Percentiles rank a stretch among this genome's conserved stretches.
phyloP scores from a whole-genome alignment of 768 basidiomycete species.

The Xerocomus spinulosus region DNA sequence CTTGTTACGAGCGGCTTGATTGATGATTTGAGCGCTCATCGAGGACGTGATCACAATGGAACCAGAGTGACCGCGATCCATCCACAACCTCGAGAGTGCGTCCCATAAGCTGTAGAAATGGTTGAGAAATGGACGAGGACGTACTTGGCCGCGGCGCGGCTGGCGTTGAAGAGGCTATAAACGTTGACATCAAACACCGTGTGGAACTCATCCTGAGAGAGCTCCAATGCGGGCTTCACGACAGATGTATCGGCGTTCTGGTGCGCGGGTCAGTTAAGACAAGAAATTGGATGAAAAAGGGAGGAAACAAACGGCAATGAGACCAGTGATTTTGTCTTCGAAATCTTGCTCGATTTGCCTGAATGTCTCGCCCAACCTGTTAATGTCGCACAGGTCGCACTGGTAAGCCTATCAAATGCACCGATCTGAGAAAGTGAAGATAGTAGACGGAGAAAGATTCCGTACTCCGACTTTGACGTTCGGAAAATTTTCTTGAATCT shows the following conservation, averaged over 20 bases:
- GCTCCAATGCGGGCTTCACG: slow-evolving; percentile 56
- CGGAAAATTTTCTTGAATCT: slow-evolving; percentile 42
- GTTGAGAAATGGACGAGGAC: slow-evolving; percentile 3
- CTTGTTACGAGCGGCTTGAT: slow-evolving; percentile 40
- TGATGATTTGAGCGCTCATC: slow-evolving; percentile 67
- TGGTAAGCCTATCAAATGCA: slow-evolving; percentile 46
- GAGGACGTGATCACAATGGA: slow-evolving; percentile 63
- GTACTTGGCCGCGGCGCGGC: slow-evolving; percentile 56
- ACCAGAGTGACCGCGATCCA: slow-evolving; percentile 30
- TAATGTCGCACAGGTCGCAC: slow-evolving; percentile 52
- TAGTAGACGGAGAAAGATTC: neutral
- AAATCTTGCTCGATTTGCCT: slow-evolving; percentile 46
- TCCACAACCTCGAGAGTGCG: slow-evolving; percentile 39
- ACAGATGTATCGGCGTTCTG: slow-evolving; percentile 62
- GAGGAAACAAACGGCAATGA: slow-evolving; percentile 49
- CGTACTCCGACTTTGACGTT: slow-evolving; percentile 37
- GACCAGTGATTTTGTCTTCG: slow-evolving; percentile 40
- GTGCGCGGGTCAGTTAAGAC: neutral
- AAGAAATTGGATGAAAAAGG: accelerated
- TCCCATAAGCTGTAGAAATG: accelerated
- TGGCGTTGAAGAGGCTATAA: slow-evolving; percentile 60
- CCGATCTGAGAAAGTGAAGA: neutral
- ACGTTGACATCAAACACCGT: slow-evolving; percentile 57
- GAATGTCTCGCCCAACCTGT: slow-evolving; percentile 41
- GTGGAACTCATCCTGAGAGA: slow-evolving; percentile 52